These are phyloP conservation scores for Aspergillus nanangensis DNA, from an alignment of 495 filamentous ascomycete species.

Conservation along the genomic window DNA sequence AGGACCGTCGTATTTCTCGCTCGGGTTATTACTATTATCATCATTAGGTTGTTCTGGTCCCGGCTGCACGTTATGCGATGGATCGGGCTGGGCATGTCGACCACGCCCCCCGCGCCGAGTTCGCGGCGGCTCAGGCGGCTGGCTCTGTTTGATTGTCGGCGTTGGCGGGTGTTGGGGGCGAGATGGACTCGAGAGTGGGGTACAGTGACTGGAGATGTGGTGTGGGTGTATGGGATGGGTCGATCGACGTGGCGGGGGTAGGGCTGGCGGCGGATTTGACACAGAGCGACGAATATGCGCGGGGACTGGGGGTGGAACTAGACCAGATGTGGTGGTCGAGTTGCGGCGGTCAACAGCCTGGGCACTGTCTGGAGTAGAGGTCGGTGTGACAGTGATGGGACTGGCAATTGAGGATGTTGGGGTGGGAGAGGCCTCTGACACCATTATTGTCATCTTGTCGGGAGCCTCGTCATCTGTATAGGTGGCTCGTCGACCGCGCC, in stretches of 20 bases:
- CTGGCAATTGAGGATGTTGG: conserved; percentile 8
- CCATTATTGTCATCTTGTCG: not conserved
- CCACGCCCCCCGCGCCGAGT: conserved; percentile 34
- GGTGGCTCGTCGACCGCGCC: conserved; percentile 30
- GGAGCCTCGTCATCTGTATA: no score
- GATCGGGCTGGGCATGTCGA: conserved; percentile 25
- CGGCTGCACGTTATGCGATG: conserved; percentile 5
- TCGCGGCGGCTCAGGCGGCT: conserved; percentile 34
- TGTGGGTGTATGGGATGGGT: conserved; percentile 13
- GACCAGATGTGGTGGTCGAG: conserved; percentile 23
- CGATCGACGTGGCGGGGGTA: conserved; percentile 38
- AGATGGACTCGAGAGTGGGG: conserved; percentile 15
- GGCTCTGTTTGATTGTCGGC: conserved; percentile 19
- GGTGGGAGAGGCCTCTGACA: not conserved
- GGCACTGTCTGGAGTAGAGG: conserved; percentile 7
- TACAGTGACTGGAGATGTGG: conserved; percentile 23
- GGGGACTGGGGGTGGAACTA: conserved; percentile 21
- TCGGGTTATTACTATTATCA: conserved; percentile 3
- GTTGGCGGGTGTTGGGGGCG: conserved; percentile 2
- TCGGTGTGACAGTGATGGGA: conserved; percentile 13
- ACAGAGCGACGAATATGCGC: conserved; percentile 27
- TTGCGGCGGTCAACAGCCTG: conserved; percentile 18
- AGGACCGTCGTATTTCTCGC: conserved; percentile 11
- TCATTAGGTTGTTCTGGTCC: not conserved
- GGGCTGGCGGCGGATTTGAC: conserved; percentile 37